phyloP scores from a whole-genome alignment of 768 basidiomycete genomes.

The Suillus brevipes region DNA sequence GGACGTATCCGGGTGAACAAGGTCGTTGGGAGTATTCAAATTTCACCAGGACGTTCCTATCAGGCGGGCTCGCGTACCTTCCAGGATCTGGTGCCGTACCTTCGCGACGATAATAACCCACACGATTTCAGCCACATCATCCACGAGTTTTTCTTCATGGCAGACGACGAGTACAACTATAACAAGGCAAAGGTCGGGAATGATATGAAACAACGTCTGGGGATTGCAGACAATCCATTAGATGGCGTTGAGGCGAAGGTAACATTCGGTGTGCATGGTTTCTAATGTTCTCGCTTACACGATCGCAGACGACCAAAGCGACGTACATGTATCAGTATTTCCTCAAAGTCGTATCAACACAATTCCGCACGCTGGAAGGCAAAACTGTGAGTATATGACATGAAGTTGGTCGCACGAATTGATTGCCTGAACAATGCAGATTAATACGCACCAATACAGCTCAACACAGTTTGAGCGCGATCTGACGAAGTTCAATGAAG shows the following conservation, averaged over 20 bases:
- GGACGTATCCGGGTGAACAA: slow-evolving; percentile 96
- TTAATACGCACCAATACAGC: slow-evolving; percentile 93
- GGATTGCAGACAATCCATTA: slow-evolving; percentile 75
- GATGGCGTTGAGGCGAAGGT: slow-evolving; percentile 64
- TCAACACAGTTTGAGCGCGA: slow-evolving; percentile 96
- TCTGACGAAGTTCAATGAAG: slow-evolving; percentile 59
- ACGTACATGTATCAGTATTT: slow-evolving; percentile 99
- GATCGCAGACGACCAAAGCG: slow-evolving; percentile 62
- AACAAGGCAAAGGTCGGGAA: slow-evolving; percentile 60
- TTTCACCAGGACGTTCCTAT: slow-evolving; percentile 96
- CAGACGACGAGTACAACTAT: slow-evolving; percentile 79
- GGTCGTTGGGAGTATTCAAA: slow-evolving; percentile 92
- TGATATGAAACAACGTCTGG: slow-evolving; percentile 70
- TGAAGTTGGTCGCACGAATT: no score
- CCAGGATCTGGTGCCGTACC: slow-evolving; percentile 92
- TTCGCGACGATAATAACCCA: slow-evolving; percentile 80
- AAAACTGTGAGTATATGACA: slow-evolving; percentile 49
- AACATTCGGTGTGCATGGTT: slow-evolving; percentile 20
- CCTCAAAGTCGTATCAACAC: slow-evolving; percentile 97
- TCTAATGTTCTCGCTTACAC: slow-evolving; percentile 10
- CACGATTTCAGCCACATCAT: slow-evolving; percentile 94
- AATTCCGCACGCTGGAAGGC: slow-evolving; percentile 82
- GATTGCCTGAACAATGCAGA: slow-evolving; percentile 35
- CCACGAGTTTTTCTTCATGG: slow-evolving; percentile 74
- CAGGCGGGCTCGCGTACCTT: slow-evolving; percentile 77